Conservation (phyloP, 2,329 filamentous ascomycete genomes). For the Grosmannia huntii region DNA sequence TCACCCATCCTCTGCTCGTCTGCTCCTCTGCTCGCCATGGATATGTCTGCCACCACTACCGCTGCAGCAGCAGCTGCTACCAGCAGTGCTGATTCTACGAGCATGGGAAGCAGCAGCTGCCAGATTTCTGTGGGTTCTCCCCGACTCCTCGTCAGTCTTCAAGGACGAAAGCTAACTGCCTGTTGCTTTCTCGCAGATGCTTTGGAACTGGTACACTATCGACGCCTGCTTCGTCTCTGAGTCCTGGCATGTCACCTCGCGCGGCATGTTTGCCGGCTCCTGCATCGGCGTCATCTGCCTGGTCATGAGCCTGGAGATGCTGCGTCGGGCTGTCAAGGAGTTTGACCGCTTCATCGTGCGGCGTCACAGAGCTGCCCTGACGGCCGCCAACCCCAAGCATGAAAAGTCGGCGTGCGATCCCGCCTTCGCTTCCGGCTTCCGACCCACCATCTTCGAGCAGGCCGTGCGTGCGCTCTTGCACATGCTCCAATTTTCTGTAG, state of each 20-base stretch:
- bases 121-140: constrained; percentile 28
- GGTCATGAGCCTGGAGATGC: constrained; percentile 56
- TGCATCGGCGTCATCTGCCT: constrained; percentile 70
- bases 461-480: constrained; percentile 53
- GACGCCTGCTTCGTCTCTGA: constrained; percentile 59
- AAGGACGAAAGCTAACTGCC: not conserved
- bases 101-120: constrained; percentile 21
- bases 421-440: constrained; percentile 18
- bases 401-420: not conserved
- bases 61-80: not conserved
- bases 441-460: constrained; percentile 54
- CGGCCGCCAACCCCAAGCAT: not conserved
- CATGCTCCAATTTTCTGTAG: constrained; percentile 58
- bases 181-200: constrained; percentile 33
- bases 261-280: constrained; percentile 62
- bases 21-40: not conserved
- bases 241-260: constrained; percentile 57
- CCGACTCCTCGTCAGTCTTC: not conserved
- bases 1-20: not conserved
- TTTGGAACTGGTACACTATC: constrained; percentile 68
- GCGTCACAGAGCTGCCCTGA: constrained; percentile 23
- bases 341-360: constrained; percentile 56
- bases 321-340: constrained; percentile 58
- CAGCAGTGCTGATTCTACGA: constrained; percentile 11
- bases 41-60: constrained; percentile 1